Evolutionary conservation across 2,329 filamentous ascomycete genomes (phyloP), one percentile per base, ranked within the genome.

Genomic region (Calonectria hawksworthii): DNA sequence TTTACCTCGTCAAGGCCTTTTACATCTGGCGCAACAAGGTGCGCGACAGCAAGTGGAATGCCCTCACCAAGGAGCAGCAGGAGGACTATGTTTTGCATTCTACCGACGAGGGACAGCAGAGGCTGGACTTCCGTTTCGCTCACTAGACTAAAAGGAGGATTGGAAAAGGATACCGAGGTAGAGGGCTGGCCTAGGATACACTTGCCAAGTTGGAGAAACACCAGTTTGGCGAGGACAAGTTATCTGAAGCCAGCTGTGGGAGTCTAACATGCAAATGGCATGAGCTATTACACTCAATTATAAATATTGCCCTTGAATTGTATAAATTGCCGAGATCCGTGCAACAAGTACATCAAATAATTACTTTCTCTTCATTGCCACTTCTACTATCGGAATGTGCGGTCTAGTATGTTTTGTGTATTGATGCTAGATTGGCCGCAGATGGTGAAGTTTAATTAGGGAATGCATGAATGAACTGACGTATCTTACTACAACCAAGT

Each of bases 81-180:
- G 84, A 86, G 34, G 80, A 87, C 1, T 92, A 91, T 73, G 73
- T 89, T 3, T 78, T 86, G 41, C 89, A 86, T 34, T 90, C 88
- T 0, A 87, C 83, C 5, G 89, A 91, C 73, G 85, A 90, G 79
- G 90, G 90, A 0, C 87, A 87, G 73, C 89, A 91, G 82, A 87
- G 91, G 79, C 80, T 90, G 69, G 89, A 91, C 76, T 91, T 91
- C 78, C 81, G 88, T 23, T 91, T 91, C 74, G 86, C 82, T 14
- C 88, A 89, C 76, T 90, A 84, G 41, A 32, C 16, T 41, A 41
- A 63, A 41, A 50, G 14, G 18, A 13, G 23, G 36, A 36, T 21
- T 11, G 10, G 23, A 54, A 18, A 32, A 23, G 7, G 23, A 21
- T 6, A 10, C 7, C 11, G 23, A 28, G 6, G 18, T 32, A 44